A percentile compares a stretch with the other conserved stretches of the same genome.
Conservation (phyloP, 345 rosid species). For the Hypericum perforatum region DNA sequence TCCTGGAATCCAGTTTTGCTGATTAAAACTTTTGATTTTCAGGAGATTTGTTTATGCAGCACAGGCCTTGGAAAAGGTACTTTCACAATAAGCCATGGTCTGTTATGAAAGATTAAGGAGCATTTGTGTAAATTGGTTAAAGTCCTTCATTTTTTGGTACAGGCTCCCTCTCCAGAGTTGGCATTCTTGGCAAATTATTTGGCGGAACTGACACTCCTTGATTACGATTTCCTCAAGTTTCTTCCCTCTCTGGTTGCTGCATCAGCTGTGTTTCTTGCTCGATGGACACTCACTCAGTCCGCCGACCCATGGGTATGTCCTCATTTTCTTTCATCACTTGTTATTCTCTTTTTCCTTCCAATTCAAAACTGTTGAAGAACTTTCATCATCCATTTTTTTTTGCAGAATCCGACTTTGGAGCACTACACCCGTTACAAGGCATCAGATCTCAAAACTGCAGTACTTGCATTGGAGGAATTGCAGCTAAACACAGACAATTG, state of each 20-base stretch:
- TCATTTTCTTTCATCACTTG: conserved; percentile 8
- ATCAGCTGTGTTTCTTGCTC: conserved; percentile 81
- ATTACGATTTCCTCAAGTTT: conserved; percentile 62
- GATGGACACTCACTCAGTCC: conserved; percentile 75
- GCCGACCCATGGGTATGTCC: conserved; percentile 85
- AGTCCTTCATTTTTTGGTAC: conserved; percentile 3
- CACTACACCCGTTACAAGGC: conserved; percentile 67
- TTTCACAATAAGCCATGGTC: conserved; percentile 5
- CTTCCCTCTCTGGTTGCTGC: conserved; percentile 80
- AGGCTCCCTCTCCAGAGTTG: conserved; percentile 55
- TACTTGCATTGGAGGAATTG: conserved; percentile 68
- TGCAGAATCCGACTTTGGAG: conserved; percentile 78
- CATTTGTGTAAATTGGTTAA: conserved; percentile 4
- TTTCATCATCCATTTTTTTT: neutral
- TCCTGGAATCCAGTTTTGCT: neutral
- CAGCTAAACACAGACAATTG: conserved; percentile 58
- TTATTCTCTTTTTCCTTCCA: neutral
- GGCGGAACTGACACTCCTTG: conserved; percentile 74
- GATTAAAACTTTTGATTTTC: conserved; percentile 16
- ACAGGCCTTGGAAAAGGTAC: conserved; percentile 60
- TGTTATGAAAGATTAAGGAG: neutral
- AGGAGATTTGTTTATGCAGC: conserved; percentile 91
- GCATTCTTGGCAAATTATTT: conserved; percentile 80
- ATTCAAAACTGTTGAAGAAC: conserved; percentile 8
- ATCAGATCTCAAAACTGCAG: conserved; percentile 47